A percentile compares a stretch with the other conserved stretches of the same genome.
phyloP scores from a whole-genome alignment of 1,284 basidiomycete species.

The Ganoderma leucocontextum region DNA sequence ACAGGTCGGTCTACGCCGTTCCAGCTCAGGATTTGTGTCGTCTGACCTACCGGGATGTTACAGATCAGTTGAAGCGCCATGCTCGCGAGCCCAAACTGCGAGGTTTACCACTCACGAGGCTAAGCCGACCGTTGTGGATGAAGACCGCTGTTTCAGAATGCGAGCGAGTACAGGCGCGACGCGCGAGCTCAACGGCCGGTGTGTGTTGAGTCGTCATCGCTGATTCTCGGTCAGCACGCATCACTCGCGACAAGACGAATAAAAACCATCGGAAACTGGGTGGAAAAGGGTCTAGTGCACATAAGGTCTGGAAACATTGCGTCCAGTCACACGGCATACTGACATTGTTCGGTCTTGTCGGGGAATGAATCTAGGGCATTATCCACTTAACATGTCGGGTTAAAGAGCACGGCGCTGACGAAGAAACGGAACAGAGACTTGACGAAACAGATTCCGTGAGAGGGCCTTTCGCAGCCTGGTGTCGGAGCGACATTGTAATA shows the following conservation, averaged over 20 bases:
- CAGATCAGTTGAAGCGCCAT: neutral
- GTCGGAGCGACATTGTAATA: slow-evolving; percentile 8
- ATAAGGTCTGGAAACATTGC: neutral
- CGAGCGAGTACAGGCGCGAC: neutral
- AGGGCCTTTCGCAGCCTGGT: neutral
- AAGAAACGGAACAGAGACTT: neutral
- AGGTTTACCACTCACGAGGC: neutral
- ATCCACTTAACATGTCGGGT: neutral
- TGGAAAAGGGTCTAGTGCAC: neutral
- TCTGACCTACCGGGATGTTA: slow-evolving; percentile 8
- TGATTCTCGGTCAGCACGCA: neutral
- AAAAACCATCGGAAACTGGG: neutral
- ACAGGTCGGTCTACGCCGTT: slow-evolving; percentile 7
- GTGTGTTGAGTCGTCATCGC: neutral
- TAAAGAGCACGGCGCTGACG: neutral
- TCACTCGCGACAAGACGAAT: neutral
- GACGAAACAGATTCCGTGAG: neutral
- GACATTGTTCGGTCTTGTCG: neutral
- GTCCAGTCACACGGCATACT: neutral
- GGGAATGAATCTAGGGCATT: neutral
- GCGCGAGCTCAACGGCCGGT: neutral
- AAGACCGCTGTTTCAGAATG: slow-evolving; percentile 4
- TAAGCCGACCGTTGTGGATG: neutral
- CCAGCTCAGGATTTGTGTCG: slow-evolving; percentile 2
- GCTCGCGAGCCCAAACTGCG: neutral